Evolutionary conservation across 805 yeast species (phyloP), one percentile per base, ranked within the genome.

Genomic region (Zygoascus bituminiphila): DNA sequence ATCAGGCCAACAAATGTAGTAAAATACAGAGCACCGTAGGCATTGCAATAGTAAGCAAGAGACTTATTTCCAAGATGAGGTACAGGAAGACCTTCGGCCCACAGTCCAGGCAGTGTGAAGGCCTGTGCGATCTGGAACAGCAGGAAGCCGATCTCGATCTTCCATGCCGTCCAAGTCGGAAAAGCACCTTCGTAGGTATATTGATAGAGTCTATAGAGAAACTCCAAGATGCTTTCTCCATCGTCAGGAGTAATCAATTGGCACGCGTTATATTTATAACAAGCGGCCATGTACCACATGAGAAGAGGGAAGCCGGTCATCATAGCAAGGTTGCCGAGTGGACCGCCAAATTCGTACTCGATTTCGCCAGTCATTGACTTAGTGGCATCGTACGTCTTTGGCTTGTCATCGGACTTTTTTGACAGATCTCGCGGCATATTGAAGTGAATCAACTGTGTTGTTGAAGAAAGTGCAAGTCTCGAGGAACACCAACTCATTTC

Each of bases 241-340:
- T 63, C 72, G 0, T 64, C 62, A 2, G 96, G 96, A 65, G 73
- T 68, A 21, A 95, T 88, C 24, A 86, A 74, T 44, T 70, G 61
- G 1, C 96, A 96, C 54, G 71, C 71, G 67, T 88, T 87, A 65
- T 83, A 88, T 53, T 78, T 77, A 45, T 93, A 91, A 59, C 88
- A 76, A 47, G 91, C 81, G 94, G 96, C 91, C 93, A 93, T 84
- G 69, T 93, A 93, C 75, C 83, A 87, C 98, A 93, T 93, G 61
- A 93, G 73, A 42, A 82, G 62, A 6, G 98, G 98, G 70, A 93
- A 93, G 2, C 95, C 95, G 41, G 78, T 62, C 81, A 91, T 78
- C 98, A 93, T 91, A 5, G 89, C 91, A 19, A 82, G 50, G 44
- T 88, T 96, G 49, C 98, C 98, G 5, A 73, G 66, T 22, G 94